phyloP scores from a whole-genome alignment of 2,329 filamentous ascomycete genomes.

The Fonsecaea monophora region DNA sequence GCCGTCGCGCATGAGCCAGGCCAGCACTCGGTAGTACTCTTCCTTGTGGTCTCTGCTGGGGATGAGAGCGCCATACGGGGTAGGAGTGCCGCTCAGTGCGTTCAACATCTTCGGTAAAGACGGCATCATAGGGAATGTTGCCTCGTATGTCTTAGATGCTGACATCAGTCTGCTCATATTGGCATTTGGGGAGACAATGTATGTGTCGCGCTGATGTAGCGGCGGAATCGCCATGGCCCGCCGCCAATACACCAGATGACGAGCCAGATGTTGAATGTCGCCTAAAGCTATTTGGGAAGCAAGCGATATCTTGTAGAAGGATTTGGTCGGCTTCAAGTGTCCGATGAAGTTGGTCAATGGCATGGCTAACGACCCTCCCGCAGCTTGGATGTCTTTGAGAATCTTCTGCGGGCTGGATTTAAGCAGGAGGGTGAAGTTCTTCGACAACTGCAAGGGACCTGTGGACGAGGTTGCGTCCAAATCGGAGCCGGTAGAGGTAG shows the following conservation, averaged over 20 bases:
- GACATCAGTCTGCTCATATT: conserved; percentile 73
- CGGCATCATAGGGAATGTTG: conserved; percentile 81
- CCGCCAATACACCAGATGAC: conserved; percentile 95
- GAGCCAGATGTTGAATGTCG: conserved; percentile 85
- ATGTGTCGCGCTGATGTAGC: conserved; percentile 85
- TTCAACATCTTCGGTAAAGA: conserved; percentile 86
- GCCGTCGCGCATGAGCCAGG: conserved; percentile 88
- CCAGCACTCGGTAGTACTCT: conserved; percentile 87
- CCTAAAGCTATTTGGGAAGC: conserved; percentile 70
- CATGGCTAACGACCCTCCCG: conserved; percentile 75
- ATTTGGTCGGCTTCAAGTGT: conserved; percentile 66
- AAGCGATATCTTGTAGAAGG: conserved; percentile 73
- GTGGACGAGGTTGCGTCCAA: conserved; percentile 51
- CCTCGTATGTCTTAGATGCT: conserved; percentile 75
- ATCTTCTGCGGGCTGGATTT: conserved; percentile 83
- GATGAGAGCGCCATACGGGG: conserved; percentile 81
- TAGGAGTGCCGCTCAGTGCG: conserved; percentile 77
- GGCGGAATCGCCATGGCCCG: conserved; percentile 90
- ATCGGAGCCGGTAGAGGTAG: conserved; percentile 65
- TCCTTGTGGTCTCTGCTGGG: conserved; percentile 87
- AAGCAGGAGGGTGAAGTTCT: conserved; percentile 84
- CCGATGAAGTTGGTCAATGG: conserved; percentile 77
- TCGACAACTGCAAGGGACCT: conserved; percentile 69
- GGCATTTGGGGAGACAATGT: conserved; percentile 89
- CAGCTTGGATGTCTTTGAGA: conserved; percentile 70